Conservation (phyloP, 345 rosid species). For the Citrus cavaleriei region DNA sequence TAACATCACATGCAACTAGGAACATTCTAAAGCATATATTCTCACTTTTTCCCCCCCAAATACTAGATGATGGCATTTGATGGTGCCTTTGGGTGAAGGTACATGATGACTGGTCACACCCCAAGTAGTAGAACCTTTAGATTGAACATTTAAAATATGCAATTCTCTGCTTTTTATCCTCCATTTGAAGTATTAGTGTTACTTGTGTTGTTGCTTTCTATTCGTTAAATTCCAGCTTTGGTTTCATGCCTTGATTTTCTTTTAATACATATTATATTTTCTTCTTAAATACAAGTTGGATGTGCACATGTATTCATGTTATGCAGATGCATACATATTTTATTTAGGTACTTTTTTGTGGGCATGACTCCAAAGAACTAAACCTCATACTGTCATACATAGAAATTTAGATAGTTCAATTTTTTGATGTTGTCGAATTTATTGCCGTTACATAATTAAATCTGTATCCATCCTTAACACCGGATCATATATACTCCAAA, state of each 20-base stretch:
- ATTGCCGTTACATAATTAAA: background rate
- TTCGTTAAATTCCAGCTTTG: background rate
- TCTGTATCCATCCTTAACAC: background rate
- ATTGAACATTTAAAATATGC: constrained; percentile 20
- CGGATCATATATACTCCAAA: background rate
- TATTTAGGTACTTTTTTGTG: background rate
- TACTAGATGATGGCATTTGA: constrained; percentile 17
- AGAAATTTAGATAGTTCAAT: too few relatives aligned
- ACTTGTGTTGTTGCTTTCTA: constrained; percentile 22
- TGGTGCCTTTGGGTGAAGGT: constrained; percentile 15
- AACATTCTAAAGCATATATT: constrained; percentile 53
- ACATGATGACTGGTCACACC: constrained; percentile 21
- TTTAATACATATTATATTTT: background rate
- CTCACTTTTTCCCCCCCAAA: constrained; percentile 17
- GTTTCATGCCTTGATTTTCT: background rate
- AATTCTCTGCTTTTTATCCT: constrained; percentile 25
- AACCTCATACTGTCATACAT: background rate
- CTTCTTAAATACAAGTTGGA: background rate
- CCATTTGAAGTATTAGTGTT: constrained; percentile 16
- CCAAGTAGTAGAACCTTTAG: constrained; percentile 21
- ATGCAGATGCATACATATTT: background rate
- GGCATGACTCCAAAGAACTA: background rate
- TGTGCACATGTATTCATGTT: background rate
- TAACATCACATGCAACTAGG: constrained; percentile 44
- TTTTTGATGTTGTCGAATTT: too few relatives aligned